phyloP scores from a whole-genome alignment of 2,329 filamentous ascomycete genomes.

The Diplodia seriata region DNA sequence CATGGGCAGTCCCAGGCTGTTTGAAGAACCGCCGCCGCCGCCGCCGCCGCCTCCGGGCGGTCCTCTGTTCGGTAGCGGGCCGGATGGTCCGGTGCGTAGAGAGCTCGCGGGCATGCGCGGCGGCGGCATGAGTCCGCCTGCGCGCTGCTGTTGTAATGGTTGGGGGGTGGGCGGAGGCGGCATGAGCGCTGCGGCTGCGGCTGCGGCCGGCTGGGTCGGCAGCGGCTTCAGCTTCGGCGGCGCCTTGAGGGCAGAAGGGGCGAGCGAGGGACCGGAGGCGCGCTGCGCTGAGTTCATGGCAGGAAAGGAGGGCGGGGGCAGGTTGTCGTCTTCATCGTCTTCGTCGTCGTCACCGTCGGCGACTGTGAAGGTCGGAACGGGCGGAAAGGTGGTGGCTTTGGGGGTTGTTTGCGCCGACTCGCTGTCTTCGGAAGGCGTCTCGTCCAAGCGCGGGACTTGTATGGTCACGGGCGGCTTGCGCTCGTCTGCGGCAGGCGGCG shows the following conservation, averaged over 20 bases:
- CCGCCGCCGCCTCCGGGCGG: slow-evolving; percentile 46
- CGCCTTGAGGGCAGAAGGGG: slow-evolving; percentile 30
- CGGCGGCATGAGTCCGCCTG: slow-evolving; percentile 42
- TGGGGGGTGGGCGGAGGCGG: slow-evolving; percentile 48
- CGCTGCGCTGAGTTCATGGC: slow-evolving; percentile 56
- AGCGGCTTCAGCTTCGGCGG: slow-evolving; percentile 29
- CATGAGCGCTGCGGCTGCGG: slow-evolving; percentile 39
- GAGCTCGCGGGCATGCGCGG: slow-evolving; percentile 43
- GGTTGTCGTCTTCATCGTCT: slow-evolving; percentile 44
- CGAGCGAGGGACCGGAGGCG: slow-evolving; percentile 43
- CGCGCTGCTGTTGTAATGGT: background rate
- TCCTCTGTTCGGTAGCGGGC: slow-evolving; percentile 57
- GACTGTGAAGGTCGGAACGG: slow-evolving; percentile 45
- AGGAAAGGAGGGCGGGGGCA: slow-evolving; percentile 53
- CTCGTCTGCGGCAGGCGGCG: background rate
- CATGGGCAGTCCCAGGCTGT: slow-evolving; percentile 45
- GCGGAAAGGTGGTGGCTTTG: slow-evolving; percentile 26
- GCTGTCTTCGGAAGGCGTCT: slow-evolving; percentile 17
- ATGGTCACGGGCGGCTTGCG: slow-evolving; percentile 13
- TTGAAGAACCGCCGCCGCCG: slow-evolving; percentile 50
- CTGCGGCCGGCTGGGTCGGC: background rate
- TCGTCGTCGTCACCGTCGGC: slow-evolving; percentile 39
- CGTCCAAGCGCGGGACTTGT: slow-evolving; percentile 34
- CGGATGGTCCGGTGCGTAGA: slow-evolving; percentile 53
- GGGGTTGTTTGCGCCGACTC: slow-evolving; percentile 32